Evolutionary conservation across 371 early-diverging fungal genomes (phyloP), one percentile per base, ranked within the genome.

Genomic region (Mortierella polycephala): DNA sequence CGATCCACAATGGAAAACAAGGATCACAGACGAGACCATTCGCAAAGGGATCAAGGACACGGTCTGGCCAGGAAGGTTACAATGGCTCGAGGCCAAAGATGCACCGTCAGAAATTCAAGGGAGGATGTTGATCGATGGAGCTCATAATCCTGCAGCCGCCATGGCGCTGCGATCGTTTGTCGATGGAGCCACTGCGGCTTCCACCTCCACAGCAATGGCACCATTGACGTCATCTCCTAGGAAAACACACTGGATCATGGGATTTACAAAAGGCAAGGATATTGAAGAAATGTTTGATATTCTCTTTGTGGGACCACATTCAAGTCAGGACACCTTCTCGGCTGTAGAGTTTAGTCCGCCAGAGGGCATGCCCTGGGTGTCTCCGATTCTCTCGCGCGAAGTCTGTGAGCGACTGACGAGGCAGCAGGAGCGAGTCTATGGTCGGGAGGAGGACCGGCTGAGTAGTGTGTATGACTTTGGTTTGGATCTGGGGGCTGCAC

Each of bases 311-410:
- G 23, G 42, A 9, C 8, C 13, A 7, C 20, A 6, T 16, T 8
- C 14, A 85, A 5, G 94, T 93, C 72, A 85, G 2, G 95, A 95
- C 74, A 56, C 69, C 8, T 75, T 96, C 12, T 84, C 85, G 73
- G 82, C 90, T 5, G 91, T 92, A 0, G 86, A 88, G 10, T 98
- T 96, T 72, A 83, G 87, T 18, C 84, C 85, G 59, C 95, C 95
- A 6, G 88, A 86, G 21, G 93, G 89, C 0, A 98, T 98, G 96
- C 92, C 95, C 4, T 98, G 96, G 96, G 87, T 96, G 47, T 65
- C 82, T 2, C 84, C 86, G 45, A 83, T 82, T 7, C 61, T 65
- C 1, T 84, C 92, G 0, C 57, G 30, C 4, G 86, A 83, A 37
- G 51, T 76, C 7, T 64, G 71, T 20, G 41, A 58, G 14, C 55